Percentiles rank a stretch among this genome's conserved stretches.
Evolutionary conservation across 176 grass and related monocot species (phyloP).

Genomic region (Secale cereale): DNA sequence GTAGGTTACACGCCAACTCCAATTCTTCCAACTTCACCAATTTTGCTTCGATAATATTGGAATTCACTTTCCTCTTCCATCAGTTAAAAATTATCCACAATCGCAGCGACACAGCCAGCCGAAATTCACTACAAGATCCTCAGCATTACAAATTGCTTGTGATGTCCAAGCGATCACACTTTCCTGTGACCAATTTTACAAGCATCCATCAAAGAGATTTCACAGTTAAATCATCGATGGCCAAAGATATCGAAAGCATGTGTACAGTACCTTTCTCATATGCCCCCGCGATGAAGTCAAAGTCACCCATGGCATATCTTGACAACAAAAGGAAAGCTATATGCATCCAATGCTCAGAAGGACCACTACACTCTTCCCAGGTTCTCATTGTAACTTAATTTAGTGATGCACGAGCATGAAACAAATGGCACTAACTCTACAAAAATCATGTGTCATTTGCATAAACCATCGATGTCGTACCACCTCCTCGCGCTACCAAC

Average conservation of each 20-base stretch:
- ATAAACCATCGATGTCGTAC: not conserved
- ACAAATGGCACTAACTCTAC: not conserved
- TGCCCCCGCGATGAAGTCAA: constrained; percentile 46
- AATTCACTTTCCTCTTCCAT: no score
- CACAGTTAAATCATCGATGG: not conserved
- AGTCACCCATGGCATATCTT: constrained; percentile 16
- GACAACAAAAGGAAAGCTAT: not conserved
- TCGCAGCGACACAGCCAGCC: no score
- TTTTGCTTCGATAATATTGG: no score
- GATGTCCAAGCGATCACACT: constrained; percentile 41
- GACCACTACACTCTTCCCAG: not conserved
- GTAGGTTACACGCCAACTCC: no score
- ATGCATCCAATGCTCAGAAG: not conserved
- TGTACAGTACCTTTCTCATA: constrained; percentile 30
- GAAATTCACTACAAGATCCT: constrained; percentile 14
- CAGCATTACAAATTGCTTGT: constrained; percentile 42
- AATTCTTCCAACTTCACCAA: no score
- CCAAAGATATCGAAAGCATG: not conserved
- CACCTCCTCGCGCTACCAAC: constrained; percentile 29
- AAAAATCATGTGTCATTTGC: not conserved
- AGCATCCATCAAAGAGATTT: not conserved
- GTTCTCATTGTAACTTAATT: no score
- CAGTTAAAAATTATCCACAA: no score
- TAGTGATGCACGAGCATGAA: not conserved
- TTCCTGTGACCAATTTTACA: constrained; percentile 33